Evolutionary conservation across 768 basidiomycete genomes (phyloP), one percentile per base, ranked within the genome.

Genomic region (Lenzites betulinus): DNA sequence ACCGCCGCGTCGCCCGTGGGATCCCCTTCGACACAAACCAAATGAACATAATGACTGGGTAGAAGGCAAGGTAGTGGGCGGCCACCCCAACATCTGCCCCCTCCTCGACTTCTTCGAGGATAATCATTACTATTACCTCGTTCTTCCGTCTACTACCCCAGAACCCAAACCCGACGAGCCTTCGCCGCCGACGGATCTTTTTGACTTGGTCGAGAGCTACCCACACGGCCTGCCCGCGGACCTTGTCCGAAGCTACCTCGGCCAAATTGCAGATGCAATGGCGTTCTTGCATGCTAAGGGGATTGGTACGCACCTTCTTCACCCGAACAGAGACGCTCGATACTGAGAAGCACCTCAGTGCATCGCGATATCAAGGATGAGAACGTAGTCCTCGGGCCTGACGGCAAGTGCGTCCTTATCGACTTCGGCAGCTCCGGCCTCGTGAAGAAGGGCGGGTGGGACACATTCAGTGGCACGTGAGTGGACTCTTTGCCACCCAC

Each of bases 291-390:
- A 99, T 72, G 79, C 85, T 9, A 92, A 89, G 65, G 94, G 93
- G 54, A 97, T 99, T 59, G 92, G 96, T 90, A 69, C 71, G 86
- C 30, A 33, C 30, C 30, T 66, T 12, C 62, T 51, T 39, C 23
- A 38, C 13, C 25, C 22, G 22, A n/a, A 38, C n/a, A 46, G 22
- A 46, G 12, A 35, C 25, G 20, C 11, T 23, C 20, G 9, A 50
- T 58, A 49, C 38, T 53, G 20, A 48, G 30, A 26, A 16, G n/a
- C 26, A 8, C 28, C 58, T 5, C 64, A 92, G 91, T 98, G 11
- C 96, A 99, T 74, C 91, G 96, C 53, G 96, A 99, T 69, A 88
- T 99, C 74, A 99, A 99, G 76, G 96, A 99, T 68, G 96, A 99
- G 74, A 97, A 98, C 71, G 90, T 94, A 16, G 88, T 94, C 38